Percentiles rank a stretch among this genome's conserved stretches.
Conservation (phyloP, 2,329 filamentous ascomycete genomes). For the Fusarium tanahbumbuense region DNA sequence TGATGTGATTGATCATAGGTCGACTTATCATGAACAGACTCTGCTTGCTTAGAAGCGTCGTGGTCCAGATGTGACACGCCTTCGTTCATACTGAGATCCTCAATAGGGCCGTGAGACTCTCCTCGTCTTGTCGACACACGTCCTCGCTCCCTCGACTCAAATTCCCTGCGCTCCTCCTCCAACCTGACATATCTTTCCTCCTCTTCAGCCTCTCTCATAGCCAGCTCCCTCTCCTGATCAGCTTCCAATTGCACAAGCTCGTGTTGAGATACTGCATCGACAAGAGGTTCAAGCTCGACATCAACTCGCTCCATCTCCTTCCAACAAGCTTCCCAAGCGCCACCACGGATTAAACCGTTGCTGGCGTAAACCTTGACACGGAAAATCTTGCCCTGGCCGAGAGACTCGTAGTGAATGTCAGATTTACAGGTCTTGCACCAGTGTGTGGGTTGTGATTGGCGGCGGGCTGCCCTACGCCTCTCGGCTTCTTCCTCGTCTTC, state of each 20-base stretch:
- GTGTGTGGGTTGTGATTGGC: conserved; percentile 55
- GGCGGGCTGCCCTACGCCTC: conserved; percentile 39
- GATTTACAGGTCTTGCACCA: conserved; percentile 69
- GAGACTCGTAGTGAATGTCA: conserved; percentile 66
- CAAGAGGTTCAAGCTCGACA: conserved; percentile 84
- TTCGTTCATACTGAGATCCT: conserved; percentile 22
- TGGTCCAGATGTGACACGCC: conserved; percentile 22
- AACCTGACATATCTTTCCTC: conserved; percentile 48
- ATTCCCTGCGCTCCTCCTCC: conserved; percentile 42
- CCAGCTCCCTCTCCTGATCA: conserved; percentile 57
- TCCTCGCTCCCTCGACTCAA: conserved; percentile 47
- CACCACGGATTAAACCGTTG: conserved; percentile 91
- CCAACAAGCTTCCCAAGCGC: conserved; percentile 95
- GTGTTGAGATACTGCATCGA: conserved; percentile 68
- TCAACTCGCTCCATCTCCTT: conserved; percentile 99
- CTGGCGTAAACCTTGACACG: conserved; percentile 91
- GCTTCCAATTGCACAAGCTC: conserved; percentile 69
- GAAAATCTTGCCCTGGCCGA: conserved; percentile 70
- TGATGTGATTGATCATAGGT: conserved; percentile 7
- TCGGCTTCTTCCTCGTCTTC: conserved; percentile 48
- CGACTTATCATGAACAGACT: conserved; percentile 21
- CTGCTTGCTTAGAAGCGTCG: conserved; percentile 13
- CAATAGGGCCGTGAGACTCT: conserved; percentile 19
- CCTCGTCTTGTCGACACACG: conserved; percentile 27
- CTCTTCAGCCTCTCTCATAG: conserved; percentile 52